These are phyloP conservation scores for Skeletonema menzelii DNA, from an alignment of 108 stramenopile species.

Conservation along the genomic window DNA sequence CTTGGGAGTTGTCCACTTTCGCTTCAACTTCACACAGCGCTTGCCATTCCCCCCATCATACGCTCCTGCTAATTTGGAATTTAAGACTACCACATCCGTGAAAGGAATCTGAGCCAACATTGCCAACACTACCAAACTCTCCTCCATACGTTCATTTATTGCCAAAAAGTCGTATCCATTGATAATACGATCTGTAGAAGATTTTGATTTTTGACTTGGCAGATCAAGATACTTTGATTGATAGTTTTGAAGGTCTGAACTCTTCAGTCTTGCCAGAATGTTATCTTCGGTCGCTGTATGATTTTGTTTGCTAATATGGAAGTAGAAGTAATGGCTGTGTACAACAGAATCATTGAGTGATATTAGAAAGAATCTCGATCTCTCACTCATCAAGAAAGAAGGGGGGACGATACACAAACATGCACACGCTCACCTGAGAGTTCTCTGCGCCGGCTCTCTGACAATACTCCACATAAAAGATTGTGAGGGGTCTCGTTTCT, in stretches of 20 bases:
- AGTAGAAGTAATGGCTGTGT: background rate
- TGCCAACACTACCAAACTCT: slow-evolving; percentile 41
- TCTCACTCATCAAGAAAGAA: background rate
- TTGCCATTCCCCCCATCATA: no score
- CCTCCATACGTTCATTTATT: slow-evolving; percentile 53
- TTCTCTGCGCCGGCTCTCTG: background rate
- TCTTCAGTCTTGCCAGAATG: no score
- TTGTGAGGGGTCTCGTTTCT: background rate
- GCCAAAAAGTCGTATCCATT: slow-evolving; percentile 57
- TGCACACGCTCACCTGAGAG: background rate
- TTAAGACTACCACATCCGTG: no score
- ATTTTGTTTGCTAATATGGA: background rate
- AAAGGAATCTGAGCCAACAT: slow-evolving; percentile 18
- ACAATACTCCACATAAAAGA: background rate
- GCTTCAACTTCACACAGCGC: background rate
- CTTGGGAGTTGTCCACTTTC: background rate
- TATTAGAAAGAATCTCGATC: background rate
- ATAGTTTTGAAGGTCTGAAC: background rate
- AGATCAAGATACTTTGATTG: slow-evolving; percentile 1
- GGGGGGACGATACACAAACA: background rate
- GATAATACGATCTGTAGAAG: slow-evolving; percentile 6
- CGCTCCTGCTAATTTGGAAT: no score
- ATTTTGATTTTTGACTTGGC: background rate
- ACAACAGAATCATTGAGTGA: background rate
- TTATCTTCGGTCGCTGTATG: background rate